Percentiles rank a stretch among this genome's conserved stretches.
These are phyloP conservation scores for Nematodospora valgi DNA, from an alignment of 805 yeast species.

Conservation along the genomic window DNA sequence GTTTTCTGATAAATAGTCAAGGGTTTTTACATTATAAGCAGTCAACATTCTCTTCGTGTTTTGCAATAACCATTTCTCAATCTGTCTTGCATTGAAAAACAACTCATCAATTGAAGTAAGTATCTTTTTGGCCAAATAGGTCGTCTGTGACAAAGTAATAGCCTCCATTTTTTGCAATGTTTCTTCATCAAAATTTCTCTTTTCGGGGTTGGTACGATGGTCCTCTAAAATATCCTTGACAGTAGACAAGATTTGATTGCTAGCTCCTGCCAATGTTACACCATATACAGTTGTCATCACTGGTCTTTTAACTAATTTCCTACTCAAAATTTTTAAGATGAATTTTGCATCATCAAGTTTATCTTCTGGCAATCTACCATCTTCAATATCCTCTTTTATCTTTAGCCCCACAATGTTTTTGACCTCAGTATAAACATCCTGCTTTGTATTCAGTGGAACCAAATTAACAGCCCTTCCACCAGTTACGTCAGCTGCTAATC, in stretches of 20 bases:
- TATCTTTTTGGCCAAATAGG: slow-evolving; percentile 19
- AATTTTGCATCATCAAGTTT: slow-evolving; percentile 11
- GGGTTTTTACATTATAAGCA: slow-evolving; percentile 19
- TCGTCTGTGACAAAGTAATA: slow-evolving; percentile 5
- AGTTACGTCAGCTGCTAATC: slow-evolving; percentile 32
- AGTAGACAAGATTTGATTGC: slow-evolving; percentile 25
- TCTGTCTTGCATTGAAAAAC: slow-evolving; percentile 29
- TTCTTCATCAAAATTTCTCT: slow-evolving; percentile 10
- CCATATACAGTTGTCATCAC: slow-evolving; percentile 47
- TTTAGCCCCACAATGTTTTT: slow-evolving; percentile 19
- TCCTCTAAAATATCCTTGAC: slow-evolving; percentile 19
- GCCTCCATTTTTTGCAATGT: slow-evolving; percentile 1
- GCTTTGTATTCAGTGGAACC: slow-evolving; percentile 15
- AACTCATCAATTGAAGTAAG: slow-evolving; percentile 25
- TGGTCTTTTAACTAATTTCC: slow-evolving; percentile 39
- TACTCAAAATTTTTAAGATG: slow-evolving; percentile 17
- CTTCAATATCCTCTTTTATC: slow-evolving; percentile 6
- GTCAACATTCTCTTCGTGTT: slow-evolving; percentile 28
- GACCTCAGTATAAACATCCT: slow-evolving; percentile 35
- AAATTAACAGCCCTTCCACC: slow-evolving; percentile 42
- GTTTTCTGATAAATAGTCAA: slow-evolving; percentile 6
- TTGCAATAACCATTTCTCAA: slow-evolving; percentile 34
- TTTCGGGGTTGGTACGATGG: not conserved
- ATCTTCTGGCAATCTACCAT: not conserved
- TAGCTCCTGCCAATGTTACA: slow-evolving; percentile 37